phyloP scores from a whole-genome alignment of 495 filamentous ascomycete genomes.

The Cercophora sp. region DNA sequence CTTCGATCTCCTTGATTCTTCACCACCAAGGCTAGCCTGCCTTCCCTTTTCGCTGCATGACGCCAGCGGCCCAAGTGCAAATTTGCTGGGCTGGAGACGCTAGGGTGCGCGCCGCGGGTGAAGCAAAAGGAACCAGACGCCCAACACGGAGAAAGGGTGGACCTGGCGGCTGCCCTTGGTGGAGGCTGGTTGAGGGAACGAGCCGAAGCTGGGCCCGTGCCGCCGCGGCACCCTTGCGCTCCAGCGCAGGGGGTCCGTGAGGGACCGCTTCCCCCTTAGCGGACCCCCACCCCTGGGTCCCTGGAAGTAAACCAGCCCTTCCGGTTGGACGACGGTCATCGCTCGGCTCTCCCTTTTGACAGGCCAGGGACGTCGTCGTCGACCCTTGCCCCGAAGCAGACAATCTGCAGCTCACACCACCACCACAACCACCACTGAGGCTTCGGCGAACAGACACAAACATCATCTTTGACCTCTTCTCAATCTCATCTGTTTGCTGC shows the following conservation, averaged over 20 bases:
- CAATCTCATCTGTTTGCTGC: background rate
- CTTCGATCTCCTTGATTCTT: too few relatives aligned
- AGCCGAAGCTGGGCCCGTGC: conserved; percentile 2
- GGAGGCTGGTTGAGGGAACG: background rate
- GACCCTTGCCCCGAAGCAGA: background rate
- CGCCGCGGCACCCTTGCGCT: background rate
- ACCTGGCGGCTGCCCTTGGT: background rate
- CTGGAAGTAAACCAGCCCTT: background rate
- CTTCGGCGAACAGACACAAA: conserved; percentile 7
- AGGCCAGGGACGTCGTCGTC: background rate
- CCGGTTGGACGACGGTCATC: background rate
- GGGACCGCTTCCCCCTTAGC: background rate
- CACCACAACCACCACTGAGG: background rate
- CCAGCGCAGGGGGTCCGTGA: conserved; percentile 10
- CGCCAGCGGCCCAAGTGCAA: conserved; percentile 20
- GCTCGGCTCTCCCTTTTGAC: background rate
- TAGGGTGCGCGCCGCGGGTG: conserved; percentile 1
- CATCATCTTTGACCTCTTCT: background rate
- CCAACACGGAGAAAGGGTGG: background rate
- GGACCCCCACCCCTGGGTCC: background rate
- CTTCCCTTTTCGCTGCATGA: conserved; percentile 25
- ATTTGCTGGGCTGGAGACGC: conserved; percentile 8
- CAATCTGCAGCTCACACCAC: background rate
- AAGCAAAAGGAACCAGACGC: conserved; percentile 2
- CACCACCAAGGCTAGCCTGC: conserved; percentile 10